Conservation (phyloP, 306 rosid species). For the Arachis stenosperma region DNA sequence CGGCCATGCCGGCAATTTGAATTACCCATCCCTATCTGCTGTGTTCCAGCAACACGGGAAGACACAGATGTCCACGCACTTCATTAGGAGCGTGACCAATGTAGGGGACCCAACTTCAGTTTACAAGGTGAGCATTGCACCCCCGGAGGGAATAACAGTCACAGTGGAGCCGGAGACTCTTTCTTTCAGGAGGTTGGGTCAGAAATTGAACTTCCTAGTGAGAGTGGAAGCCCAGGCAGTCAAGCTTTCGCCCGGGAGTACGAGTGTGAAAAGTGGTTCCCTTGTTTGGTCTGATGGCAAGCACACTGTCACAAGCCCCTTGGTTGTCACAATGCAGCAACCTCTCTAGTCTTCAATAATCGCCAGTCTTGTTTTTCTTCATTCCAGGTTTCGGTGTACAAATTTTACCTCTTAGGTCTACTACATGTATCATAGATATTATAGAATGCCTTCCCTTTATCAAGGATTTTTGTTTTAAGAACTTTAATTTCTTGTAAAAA, state of each 20-base stretch:
- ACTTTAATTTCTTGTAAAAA: conserved; percentile 47
- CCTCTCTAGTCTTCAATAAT: conserved; percentile 47
- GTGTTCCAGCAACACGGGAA: conserved; percentile 74
- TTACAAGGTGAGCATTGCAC: conserved; percentile 51
- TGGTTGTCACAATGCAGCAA: conserved; percentile 76
- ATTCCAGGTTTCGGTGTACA: conserved; percentile 14
- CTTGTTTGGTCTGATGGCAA: conserved; percentile 73
- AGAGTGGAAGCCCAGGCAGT: conserved; percentile 58
- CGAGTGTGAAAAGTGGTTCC: conserved; percentile 57
- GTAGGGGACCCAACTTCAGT: conserved; percentile 66
- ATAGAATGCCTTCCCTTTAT: neutral
- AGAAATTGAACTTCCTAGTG: conserved; percentile 73
- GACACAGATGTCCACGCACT: conserved; percentile 66
- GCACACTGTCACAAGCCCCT: conserved; percentile 65
- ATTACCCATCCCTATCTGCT: conserved; percentile 69
- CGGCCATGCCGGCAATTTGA: conserved; percentile 73
- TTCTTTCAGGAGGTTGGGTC: conserved; percentile 67
- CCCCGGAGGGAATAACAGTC: conserved; percentile 51
- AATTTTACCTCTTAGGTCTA: conserved; percentile 19
- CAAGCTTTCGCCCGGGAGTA: conserved; percentile 69
- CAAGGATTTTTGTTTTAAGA: conserved; percentile 36
- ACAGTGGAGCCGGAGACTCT: conserved; percentile 71
- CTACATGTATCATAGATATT: no score
- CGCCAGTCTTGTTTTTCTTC: neutral
- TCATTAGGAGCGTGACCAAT: conserved; percentile 74